These are phyloP conservation scores for Corylus avellana DNA, from an alignment of 306 rosid species.

Conservation along the genomic window DNA sequence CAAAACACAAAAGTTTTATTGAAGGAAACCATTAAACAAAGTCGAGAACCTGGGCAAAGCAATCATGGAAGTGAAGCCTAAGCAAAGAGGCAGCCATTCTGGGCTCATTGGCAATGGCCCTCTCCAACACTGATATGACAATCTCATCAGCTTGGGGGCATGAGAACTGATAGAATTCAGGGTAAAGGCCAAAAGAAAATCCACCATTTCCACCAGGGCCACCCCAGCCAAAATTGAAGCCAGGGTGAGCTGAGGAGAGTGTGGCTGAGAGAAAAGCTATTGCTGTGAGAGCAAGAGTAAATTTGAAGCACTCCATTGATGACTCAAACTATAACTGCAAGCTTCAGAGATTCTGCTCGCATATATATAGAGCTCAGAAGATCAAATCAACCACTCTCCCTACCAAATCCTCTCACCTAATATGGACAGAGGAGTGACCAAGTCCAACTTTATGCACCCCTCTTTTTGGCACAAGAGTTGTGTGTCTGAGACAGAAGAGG, in stretches of 20 bases:
- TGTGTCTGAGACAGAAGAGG: not conserved
- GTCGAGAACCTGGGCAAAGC: slow-evolving; percentile 66
- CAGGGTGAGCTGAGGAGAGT: slow-evolving; percentile 51
- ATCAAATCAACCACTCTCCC: slow-evolving; percentile 45
- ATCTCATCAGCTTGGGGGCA: slow-evolving; percentile 84
- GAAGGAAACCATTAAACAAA: not conserved
- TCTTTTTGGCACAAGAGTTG: slow-evolving; percentile 13
- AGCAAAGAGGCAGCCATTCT: slow-evolving; percentile 79
- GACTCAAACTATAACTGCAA: not conserved
- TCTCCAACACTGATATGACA: slow-evolving; percentile 73
- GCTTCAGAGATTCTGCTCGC: slow-evolving; percentile 26
- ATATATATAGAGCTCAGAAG: slow-evolving; percentile 27
- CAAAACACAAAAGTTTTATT: too few relatives aligned
- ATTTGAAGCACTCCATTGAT: slow-evolving; percentile 46
- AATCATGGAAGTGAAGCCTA: slow-evolving; percentile 82
- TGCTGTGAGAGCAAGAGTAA: slow-evolving; percentile 17
- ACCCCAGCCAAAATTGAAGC: slow-evolving; percentile 62
- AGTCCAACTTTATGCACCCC: slow-evolving; percentile 24
- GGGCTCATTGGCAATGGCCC: slow-evolving; percentile 57
- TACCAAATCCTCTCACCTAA: slow-evolving; percentile 53
- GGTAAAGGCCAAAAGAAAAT: slow-evolving; percentile 51
- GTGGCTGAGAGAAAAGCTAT: slow-evolving; percentile 32
- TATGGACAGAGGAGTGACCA: slow-evolving; percentile 40
- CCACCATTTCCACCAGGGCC: slow-evolving; percentile 42
- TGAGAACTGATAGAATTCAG: slow-evolving; percentile 65